A percentile compares a stretch with the other conserved stretches of the same genome.
Evolutionary conservation across 208 protist species (phyloP).

Genomic region (Trypanosomatidae sp.): DNA sequence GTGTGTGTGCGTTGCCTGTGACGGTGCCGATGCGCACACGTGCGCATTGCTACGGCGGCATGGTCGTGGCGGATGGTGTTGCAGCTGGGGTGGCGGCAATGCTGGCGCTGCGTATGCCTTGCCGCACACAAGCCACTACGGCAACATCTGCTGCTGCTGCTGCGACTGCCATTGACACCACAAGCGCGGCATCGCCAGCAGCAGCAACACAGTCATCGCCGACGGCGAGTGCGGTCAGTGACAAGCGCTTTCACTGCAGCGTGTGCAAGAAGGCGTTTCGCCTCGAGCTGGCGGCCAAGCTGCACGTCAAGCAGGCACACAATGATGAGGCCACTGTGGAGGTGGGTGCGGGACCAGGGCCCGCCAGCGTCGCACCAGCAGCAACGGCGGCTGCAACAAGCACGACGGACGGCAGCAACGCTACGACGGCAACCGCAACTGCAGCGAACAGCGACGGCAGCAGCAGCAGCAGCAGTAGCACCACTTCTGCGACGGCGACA

Average conservation of each 20-base stretch:
- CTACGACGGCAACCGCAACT: constrained; percentile 12
- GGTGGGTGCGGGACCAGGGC: constrained; percentile 38
- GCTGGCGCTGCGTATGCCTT: too few relatives aligned
- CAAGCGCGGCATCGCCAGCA: background rate
- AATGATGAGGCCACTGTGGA: constrained; percentile 49
- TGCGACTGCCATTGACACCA: background rate
- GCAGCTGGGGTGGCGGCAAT: too few relatives aligned
- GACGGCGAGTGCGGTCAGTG: constrained; percentile 7
- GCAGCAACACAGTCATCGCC: constrained; percentile 15
- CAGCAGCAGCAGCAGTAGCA: constrained; percentile 2
- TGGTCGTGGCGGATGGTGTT: too few relatives aligned
- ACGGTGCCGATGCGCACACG: too few relatives aligned
- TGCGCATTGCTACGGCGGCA: too few relatives aligned
- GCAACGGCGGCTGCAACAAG: too few relatives aligned
- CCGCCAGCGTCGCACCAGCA: too few relatives aligned
- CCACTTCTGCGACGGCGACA: too few relatives aligned
- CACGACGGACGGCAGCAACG: constrained; percentile 2
- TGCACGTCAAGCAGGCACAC: constrained; percentile 80
- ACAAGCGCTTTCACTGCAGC: constrained; percentile 82
- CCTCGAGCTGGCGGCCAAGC: constrained; percentile 77
- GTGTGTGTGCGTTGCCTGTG: too few relatives aligned
- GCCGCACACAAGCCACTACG: background rate
- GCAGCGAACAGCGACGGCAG: constrained; percentile 7
- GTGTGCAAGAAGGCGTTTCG: constrained; percentile 81
- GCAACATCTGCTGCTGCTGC: too few relatives aligned